These are phyloP conservation scores for Tolypocladium nubicola DNA, from an alignment of 2,329 filamentous ascomycete genomes.

Conservation along the genomic window DNA sequence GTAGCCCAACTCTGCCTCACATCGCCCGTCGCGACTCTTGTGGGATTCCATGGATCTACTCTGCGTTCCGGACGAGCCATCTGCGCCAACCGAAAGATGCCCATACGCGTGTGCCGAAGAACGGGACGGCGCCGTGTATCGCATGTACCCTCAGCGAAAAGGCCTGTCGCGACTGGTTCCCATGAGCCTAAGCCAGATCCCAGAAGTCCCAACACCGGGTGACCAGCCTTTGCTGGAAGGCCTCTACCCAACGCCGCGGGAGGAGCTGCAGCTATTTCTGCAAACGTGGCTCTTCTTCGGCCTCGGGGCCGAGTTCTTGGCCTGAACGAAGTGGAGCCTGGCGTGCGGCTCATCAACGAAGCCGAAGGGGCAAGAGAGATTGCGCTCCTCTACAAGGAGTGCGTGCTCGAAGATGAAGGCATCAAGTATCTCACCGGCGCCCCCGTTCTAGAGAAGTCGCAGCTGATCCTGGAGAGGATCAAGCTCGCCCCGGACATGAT, in stretches of 20 bases:
- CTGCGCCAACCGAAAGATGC: constrained; percentile 5
- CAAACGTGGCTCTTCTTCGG: constrained; percentile 25
- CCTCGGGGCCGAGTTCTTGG: constrained; percentile 15
- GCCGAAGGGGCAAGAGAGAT: constrained; percentile 5
- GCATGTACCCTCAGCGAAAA: constrained; percentile 12
- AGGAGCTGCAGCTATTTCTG: constrained; percentile 13
- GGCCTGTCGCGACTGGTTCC: constrained; percentile 5
- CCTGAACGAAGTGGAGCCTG: constrained; percentile 11
- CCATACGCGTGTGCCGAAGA: constrained; percentile 11
- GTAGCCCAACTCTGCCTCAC: too few relatives aligned
- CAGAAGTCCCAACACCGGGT: not conserved
- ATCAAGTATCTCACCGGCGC: constrained; percentile 1
- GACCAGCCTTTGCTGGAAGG: constrained; percentile 6
- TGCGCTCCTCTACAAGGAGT: constrained; percentile 4
- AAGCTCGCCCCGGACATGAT: constrained; percentile 1
- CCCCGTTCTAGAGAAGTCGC: not conserved
- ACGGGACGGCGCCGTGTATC: constrained; percentile 16
- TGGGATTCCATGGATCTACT: constrained; percentile 10
- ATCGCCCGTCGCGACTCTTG: not conserved
- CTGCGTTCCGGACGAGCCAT: constrained; percentile 8
- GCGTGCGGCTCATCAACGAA: constrained; percentile 5
- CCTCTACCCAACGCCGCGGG: constrained; percentile 10
- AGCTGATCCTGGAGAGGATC: constrained; percentile 6
- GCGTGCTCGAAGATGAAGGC: constrained; percentile 2
- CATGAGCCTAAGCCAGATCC: constrained; percentile 1